Evolutionary conservation across 164 flowering plant genomes (phyloP).

Genomic region (Vitis vinifera): ASM3070453v1 NC_081811.1:14356001-14356500

Average conservation of each 20-base stretch:
- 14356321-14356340: conserved; percentile 66
- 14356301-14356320: conserved; percentile 15
- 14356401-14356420: conserved; percentile 35
- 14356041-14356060: background rate
- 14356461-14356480: no score
- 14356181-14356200: background rate
- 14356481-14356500: no score
- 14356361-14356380: conserved; percentile 66
- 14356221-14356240: background rate
- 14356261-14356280: background rate
- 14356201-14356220: conserved; percentile 1
- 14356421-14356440: no score
- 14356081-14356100: conserved; percentile 10
- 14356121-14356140: conserved; percentile 9
- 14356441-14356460: no score
- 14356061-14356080: conserved; percentile 4
- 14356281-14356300: conserved; percentile 8
- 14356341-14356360: conserved; percentile 59
- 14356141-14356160: background rate
- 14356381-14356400: conserved; percentile 47
- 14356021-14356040: background rate
- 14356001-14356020: conserved; percentile 18
- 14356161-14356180: conserved; percentile 10
- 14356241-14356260: conserved; percentile 8
- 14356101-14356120: conserved; percentile 6